These are phyloP conservation scores for Polytolypa hystricis DNA, from an alignment of 2,329 filamentous ascomycete species.

Conservation along the genomic window DNA sequence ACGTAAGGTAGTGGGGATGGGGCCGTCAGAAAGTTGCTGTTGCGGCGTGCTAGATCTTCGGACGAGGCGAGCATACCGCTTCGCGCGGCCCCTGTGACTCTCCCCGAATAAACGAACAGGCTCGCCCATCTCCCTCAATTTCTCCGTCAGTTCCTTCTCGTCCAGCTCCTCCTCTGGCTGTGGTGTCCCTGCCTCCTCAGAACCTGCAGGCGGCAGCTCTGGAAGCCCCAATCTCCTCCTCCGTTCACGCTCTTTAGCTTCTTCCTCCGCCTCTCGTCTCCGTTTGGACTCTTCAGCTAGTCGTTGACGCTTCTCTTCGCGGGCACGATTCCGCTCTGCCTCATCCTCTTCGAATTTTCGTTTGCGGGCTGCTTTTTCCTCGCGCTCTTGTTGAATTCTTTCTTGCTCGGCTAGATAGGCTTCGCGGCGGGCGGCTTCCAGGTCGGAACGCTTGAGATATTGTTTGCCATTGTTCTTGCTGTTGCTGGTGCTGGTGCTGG, in stretches of 20 bases:
- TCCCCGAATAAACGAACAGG: slow-evolving; percentile 75
- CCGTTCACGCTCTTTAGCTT: slow-evolving; percentile 58
- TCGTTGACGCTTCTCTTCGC: slow-evolving; percentile 70
- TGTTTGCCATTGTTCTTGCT: slow-evolving; percentile 59
- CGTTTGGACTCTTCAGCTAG: slow-evolving; percentile 70
- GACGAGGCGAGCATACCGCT: slow-evolving; percentile 57
- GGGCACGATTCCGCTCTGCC: slow-evolving; percentile 52
- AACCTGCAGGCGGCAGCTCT: slow-evolving; percentile 47
- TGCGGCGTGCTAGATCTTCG: slow-evolving; percentile 29
- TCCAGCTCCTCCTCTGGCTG: slow-evolving; percentile 36
- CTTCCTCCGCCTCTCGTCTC: slow-evolving; percentile 60
- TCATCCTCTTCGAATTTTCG: slow-evolving; percentile 84
- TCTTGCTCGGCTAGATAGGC: slow-evolving; percentile 75
- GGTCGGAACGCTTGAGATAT: slow-evolving; percentile 73
- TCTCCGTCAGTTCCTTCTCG: slow-evolving; percentile 57
- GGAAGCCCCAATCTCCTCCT: slow-evolving; percentile 71
- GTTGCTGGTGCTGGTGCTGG: slow-evolving; percentile 14
- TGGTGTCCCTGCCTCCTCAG: slow-evolving; percentile 27
- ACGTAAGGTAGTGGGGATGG: slow-evolving; percentile 75
- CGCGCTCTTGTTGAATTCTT: slow-evolving; percentile 58
- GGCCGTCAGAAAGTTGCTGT: slow-evolving; percentile 51
- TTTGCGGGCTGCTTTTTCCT: slow-evolving; percentile 61
- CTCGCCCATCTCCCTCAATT: slow-evolving; percentile 60
- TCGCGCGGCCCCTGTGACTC: slow-evolving; percentile 55
- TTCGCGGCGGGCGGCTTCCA: slow-evolving; percentile 70